Evolutionary conservation across 495 filamentous ascomycete species (phyloP), one percentile per base, ranked within the genome.

Genomic region (Lophium mytilinum): DNA sequence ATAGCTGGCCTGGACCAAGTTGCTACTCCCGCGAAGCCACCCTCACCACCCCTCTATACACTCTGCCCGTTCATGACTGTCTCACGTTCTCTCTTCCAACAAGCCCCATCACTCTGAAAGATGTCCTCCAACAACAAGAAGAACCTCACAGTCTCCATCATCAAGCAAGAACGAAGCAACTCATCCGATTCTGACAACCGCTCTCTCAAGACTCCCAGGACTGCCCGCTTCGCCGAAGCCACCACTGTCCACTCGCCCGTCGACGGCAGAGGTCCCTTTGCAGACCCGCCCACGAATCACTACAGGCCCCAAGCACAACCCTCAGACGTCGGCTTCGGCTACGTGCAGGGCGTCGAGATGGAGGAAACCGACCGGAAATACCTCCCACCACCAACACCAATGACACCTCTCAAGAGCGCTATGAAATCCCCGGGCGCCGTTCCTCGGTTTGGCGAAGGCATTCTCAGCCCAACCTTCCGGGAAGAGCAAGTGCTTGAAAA

Each of bases 321-420:
- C 17, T 88, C 83, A 42, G 90, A 95, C 73, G 81, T 95, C 53
- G 90, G 90, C 55, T 96, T 96, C 71, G 90, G 90, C 71, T 96
- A 95, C 72, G 83, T 96, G 58, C 72, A 61, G 58, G 67, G 64
- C 65, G 78, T 74, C 63, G 73, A 76, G 59, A 73, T 73, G 69
- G 71, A 72, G 54, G 70, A 73, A 47, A 72, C 54, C 36, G 63
- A 66, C 43, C 58, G 39, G 48, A 62, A 60, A 43, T 76, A 68
- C 60, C 69, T 71, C n/a, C 64, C 68, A 77, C 69, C 82, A 73
- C 18, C 76, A 73, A 86, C 85, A 24, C 89, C 89, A 5, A 68
- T 57, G 53, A 65, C 58, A 43, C 71, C 72, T 15, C 66, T 95
- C 53, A 92, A 89, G 77, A 91, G 88, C 67, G 90, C 88, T 9